These are phyloP conservation scores for Trypanosoma rangeli DNA, from an alignment of 208 protist genomes.

Conservation along the genomic window DNA sequence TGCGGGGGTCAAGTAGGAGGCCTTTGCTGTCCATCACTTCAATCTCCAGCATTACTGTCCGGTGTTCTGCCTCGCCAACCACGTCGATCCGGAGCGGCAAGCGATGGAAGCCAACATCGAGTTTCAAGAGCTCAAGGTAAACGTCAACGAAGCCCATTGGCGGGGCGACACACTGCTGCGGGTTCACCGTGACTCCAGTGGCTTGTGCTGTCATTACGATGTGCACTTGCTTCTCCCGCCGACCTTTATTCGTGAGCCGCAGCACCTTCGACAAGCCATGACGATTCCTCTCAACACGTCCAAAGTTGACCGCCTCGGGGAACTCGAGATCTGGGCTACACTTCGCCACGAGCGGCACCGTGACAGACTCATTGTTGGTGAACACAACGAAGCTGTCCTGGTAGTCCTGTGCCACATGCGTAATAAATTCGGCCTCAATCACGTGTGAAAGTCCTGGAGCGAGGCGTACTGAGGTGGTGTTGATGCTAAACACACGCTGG, in stretches of 20 bases:
- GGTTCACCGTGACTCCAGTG: constrained; percentile 32
- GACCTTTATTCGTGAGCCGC: constrained; percentile 69
- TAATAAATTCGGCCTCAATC: constrained; percentile 86
- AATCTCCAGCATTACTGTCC: constrained; percentile 44
- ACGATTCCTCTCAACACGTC: constrained; percentile 59
- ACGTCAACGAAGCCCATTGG: constrained; percentile 48
- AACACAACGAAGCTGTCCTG: constrained; percentile 73
- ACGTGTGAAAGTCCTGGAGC: constrained; percentile 72
- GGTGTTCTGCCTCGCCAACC: constrained; percentile 39
- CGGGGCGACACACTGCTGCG: constrained; percentile 29
- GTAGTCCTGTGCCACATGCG: constrained; percentile 67
- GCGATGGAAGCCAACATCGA: constrained; percentile 42
- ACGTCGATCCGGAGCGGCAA: constrained; percentile 48
- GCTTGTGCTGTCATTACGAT: background rate
- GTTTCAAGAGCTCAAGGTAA: constrained; percentile 52
- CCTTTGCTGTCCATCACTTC: constrained; percentile 81
- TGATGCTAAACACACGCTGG: constrained; percentile 63
- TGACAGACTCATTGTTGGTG: constrained; percentile 56
- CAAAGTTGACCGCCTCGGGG: constrained; percentile 55
- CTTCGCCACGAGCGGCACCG: constrained; percentile 66
- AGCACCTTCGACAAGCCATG: constrained; percentile 39
- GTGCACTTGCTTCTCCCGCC: constrained; percentile 51
- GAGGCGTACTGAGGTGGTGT: constrained; percentile 57
- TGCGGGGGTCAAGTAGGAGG: constrained; percentile 57
- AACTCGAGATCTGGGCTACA: constrained; percentile 71